phyloP scores from a whole-genome alignment of 1,139 yeast species.

The Pichia sp. region DNA sequence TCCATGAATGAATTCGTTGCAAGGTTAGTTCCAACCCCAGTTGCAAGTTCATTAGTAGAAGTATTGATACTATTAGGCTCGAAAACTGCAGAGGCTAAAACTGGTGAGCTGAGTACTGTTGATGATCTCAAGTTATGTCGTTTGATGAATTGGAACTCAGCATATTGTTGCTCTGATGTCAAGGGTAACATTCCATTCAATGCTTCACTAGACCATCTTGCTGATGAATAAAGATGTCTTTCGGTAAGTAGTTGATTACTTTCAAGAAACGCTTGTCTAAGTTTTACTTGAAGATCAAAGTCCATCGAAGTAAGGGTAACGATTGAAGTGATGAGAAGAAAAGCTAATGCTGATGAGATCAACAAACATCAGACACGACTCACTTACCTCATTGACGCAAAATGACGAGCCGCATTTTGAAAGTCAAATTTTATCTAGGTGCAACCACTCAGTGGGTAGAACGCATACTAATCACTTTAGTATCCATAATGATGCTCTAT shows the following conservation, averaged over 20 bases:
- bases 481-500: too few relatives aligned
- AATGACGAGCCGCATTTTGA: too few relatives aligned
- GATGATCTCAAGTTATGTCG: background rate
- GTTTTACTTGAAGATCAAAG: slow-evolving; percentile 11
- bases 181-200: slow-evolving; percentile 14
- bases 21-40: background rate
- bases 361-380: too few relatives aligned
- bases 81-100: slow-evolving; percentile 8
- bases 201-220: slow-evolving; percentile 18
- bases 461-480: too few relatives aligned
- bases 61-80: slow-evolving; percentile 2
- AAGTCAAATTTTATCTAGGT: too few relatives aligned
- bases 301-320: slow-evolving; percentile 9
- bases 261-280: slow-evolving; percentile 11
- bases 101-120: slow-evolving; percentile 9
- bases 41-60: slow-evolving; percentile 2
- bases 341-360: background rate
- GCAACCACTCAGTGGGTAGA: too few relatives aligned
- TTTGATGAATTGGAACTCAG: slow-evolving; percentile 10
- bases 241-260: slow-evolving; percentile 10
- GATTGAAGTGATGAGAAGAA: background rate
- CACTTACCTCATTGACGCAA: too few relatives aligned
- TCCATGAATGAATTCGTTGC: background rate
- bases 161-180: slow-evolving; percentile 13
- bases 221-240: slow-evolving; percentile 11